These are phyloP conservation scores for Emericellopsis terricola DNA, from an alignment of 495 filamentous ascomycete species.

Conservation along the genomic window DNA sequence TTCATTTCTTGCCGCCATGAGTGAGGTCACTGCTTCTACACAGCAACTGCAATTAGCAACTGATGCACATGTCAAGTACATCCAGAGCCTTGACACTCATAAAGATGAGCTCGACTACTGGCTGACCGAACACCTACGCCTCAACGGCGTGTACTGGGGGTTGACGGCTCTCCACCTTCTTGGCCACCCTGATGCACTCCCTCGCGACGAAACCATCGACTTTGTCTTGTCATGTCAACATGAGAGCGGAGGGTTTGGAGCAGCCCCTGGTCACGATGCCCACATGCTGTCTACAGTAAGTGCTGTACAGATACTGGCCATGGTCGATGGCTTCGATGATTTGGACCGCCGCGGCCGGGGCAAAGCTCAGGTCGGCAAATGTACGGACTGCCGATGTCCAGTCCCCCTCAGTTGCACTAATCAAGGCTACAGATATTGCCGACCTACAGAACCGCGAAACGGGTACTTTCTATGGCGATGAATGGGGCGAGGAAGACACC, in stretches of 20 bases:
- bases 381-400: slow-evolving; percentile 25
- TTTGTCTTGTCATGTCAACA: slow-evolving; percentile 87
- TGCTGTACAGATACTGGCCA: slow-evolving; percentile 78
- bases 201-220: slow-evolving; percentile 64
- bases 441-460: slow-evolving; percentile 59
- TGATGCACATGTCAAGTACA: slow-evolving; percentile 78
- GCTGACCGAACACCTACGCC: slow-evolving; percentile 86
- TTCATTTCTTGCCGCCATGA: not conserved
- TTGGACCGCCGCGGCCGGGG: slow-evolving; percentile 54
- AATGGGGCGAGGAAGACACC: slow-evolving; percentile 93
- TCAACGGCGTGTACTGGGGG: slow-evolving; percentile 95
- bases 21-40: not conserved
- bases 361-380: slow-evolving; percentile 52
- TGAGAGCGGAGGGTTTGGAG: slow-evolving; percentile 77
- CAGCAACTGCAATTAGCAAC: slow-evolving; percentile 25
- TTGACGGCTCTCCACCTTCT: slow-evolving; percentile 77
- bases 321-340: slow-evolving; percentile 66
- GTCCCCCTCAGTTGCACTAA: slow-evolving; percentile 2
- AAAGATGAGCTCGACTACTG: slow-evolving; percentile 93
- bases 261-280: slow-evolving; percentile 83
- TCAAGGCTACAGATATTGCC: slow-evolving; percentile 46
- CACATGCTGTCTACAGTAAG: slow-evolving; percentile 92
- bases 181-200: slow-evolving; percentile 58
- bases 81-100: slow-evolving; percentile 78
- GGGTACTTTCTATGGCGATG: slow-evolving; percentile 79